Evolutionary conservation across 1,284 basidiomycete genomes (phyloP).

Genomic region (Moesziomyces sp.): DNA sequence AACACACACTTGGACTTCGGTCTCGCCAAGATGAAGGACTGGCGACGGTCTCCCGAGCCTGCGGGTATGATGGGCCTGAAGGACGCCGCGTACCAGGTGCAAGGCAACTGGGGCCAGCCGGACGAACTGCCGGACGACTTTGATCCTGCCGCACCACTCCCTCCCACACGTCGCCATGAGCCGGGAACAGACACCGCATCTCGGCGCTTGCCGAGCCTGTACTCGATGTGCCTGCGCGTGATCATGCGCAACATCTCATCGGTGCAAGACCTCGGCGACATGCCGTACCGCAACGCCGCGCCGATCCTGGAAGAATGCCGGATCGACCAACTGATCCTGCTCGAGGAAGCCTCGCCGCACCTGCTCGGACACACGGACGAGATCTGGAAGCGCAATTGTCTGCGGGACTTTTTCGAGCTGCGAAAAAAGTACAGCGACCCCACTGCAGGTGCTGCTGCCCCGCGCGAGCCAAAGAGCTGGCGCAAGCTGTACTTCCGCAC

Average conservation of each 20-base stretch:
- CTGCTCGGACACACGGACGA: constrained; percentile 47
- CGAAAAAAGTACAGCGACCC: constrained; percentile 39
- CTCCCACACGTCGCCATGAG: not conserved
- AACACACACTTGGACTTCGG: too few species aligned
- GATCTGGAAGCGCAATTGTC: constrained; percentile 59
- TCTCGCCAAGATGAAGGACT: constrained; percentile 50
- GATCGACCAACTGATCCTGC: constrained; percentile 55
- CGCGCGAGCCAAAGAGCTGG: constrained; percentile 47
- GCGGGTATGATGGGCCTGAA: constrained; percentile 53
- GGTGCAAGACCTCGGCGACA: constrained; percentile 61
- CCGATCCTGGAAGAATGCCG: constrained; percentile 59
- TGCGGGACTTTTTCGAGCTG: constrained; percentile 58
- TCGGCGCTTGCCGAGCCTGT: constrained; percentile 7
- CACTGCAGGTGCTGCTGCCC: not conserved
- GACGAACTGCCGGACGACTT: constrained; percentile 29
- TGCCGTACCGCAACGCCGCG: constrained; percentile 58
- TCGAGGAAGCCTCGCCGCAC: constrained; percentile 60
- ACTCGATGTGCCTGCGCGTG: constrained; percentile 48
- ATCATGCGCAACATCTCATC: constrained; percentile 54
- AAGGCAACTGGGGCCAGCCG: constrained; percentile 41
- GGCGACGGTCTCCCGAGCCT: constrained; percentile 55
- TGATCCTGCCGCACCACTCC: constrained; percentile 30
- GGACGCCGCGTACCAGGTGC: constrained; percentile 12
- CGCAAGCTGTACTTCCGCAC: constrained; percentile 49
- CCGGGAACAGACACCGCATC: too few species aligned